Base-by-base conservation (phyloP, 331 rosid species). In the Pyrus hybrid region DNA sequence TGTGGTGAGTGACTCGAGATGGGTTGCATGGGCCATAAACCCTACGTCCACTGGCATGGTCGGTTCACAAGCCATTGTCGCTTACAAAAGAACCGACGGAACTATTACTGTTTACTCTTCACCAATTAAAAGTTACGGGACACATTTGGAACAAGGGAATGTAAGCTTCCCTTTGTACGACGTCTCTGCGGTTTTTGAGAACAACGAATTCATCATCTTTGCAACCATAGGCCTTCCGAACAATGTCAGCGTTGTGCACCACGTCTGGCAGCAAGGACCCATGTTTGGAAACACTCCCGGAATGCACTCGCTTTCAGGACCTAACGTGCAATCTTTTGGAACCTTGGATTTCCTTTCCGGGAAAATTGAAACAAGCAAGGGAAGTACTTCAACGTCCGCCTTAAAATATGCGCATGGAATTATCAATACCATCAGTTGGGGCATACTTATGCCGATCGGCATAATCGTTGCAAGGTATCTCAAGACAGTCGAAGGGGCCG, bases 11-110 rank as follows among this genome's bases (percentile, higher is more conserved):
- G 29, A 8, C 2, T 58, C 80, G 0, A 33, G 53, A 4, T 86
- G 86, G 88, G 23, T 73, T 16, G 76, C 82, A 6, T 82, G 86
- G 86, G 86, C 82, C 54, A 73, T 82, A 2, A 83, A 83, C 63
- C 86, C 84, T 1, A 76, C 73, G 0, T 66, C 81, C 6, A 70
- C 29, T 5, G 86, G 84, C 0, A 83, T 81, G 86, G 4, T 66
- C 0, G 87, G 87, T 0, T 79, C 87, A 0, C 86, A 86, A 43
- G 72, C 90, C 10, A 16, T 79, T 1, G 70, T 79, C 0, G 83
- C 81, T 0, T 18, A 68, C 30, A 18, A 71, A 57, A 33, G 4
- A 57, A 47, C 74, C 0, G 77, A 81, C 21, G 84, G 81, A 0
- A 69, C 30, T 1, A 10, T 86, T 25, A 33, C 35, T 6, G 81